Conservation (phyloP, 1,139 yeast genomes). For the Casaregolazyma lundiana region DNA sequence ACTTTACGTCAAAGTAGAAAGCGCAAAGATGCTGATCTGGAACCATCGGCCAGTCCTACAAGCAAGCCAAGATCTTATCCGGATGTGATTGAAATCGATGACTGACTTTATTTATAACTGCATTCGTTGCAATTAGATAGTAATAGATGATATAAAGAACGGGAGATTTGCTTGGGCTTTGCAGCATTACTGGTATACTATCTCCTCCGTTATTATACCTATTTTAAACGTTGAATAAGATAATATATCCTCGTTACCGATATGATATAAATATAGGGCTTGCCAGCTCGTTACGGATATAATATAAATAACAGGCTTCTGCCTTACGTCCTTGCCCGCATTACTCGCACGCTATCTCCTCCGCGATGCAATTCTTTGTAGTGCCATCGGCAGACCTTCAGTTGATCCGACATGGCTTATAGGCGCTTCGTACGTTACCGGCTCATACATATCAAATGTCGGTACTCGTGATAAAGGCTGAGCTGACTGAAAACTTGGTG, state of each 20-base stretch:
- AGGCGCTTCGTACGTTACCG: neutral
- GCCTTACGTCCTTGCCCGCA: constrained; percentile 1
- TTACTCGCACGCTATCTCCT: neutral
- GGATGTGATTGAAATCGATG: constrained; percentile 72
- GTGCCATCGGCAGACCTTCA: constrained; percentile 15
- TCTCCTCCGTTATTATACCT: neutral
- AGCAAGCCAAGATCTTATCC: constrained; percentile 37
- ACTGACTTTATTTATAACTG: constrained; percentile 28
- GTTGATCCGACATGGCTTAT: neutral
- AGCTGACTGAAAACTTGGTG: neutral
- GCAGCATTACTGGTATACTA: neutral
- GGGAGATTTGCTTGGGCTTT: neutral
- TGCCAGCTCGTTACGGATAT: no score
- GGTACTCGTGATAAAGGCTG: neutral
- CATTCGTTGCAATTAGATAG: neutral
- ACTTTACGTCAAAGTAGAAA: constrained; percentile 70
- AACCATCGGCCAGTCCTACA: constrained; percentile 34
- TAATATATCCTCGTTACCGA: neutral
- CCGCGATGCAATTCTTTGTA: constrained; percentile 18
- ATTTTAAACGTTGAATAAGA: neutral
- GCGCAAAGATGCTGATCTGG: constrained; percentile 51
- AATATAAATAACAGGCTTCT: no score
- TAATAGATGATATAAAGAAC: neutral
- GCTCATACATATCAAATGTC: neutral
- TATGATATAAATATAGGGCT: neutral